Evolutionary conservation across 2,329 filamentous ascomycete genomes (phyloP), one percentile per base, ranked within the genome.

Genomic region (Hymenoscyphus albidus): DNA sequence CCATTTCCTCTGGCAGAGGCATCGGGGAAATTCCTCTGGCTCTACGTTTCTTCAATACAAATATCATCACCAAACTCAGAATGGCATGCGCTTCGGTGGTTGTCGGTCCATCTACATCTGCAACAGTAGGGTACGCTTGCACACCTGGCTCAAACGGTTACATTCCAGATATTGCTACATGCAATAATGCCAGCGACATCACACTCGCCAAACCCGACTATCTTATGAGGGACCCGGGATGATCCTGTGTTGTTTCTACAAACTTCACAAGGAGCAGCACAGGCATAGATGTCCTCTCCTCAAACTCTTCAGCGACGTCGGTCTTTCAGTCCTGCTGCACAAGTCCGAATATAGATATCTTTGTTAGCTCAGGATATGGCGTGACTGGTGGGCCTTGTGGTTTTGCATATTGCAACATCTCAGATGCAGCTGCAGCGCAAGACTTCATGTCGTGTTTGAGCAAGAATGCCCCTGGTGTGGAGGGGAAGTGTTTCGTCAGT

Each of bases 321-420:
- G 44, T 62, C 10, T 58, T 62, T 22, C 61, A 62, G 38, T 31
- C 35, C 14, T 62, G 61, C 35, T 62, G 61, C 22, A 39, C 35
- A 4, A 40, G 22, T 54, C 42, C 44, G 9, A 62, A 62, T 62
- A 31, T 38, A 9, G 35, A 32, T 54, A 31, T 58, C 55, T 62
- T 58, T 32, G 35, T 40, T 22, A 61, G 48, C 13, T 51, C n/a
- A 2, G 59, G 59, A 12, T 61, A 55, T 13, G 59, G 59, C 13
- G 55, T 58, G 14, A 62, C 54, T 4, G 54, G 61, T 27, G 61
- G 54, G n/a, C 54, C 54, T 57, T 62, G 61, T 27, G 61, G 61
- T 3, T 62, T 57, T 35, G 51, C 61, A 10, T 62, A 57, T 44
- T 62, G 61, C 55, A 62, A 62, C 44, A 39, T 62, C 27, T 58